Conservation (phyloP, 345 rosid species). For the Brassica rapa region DNA sequence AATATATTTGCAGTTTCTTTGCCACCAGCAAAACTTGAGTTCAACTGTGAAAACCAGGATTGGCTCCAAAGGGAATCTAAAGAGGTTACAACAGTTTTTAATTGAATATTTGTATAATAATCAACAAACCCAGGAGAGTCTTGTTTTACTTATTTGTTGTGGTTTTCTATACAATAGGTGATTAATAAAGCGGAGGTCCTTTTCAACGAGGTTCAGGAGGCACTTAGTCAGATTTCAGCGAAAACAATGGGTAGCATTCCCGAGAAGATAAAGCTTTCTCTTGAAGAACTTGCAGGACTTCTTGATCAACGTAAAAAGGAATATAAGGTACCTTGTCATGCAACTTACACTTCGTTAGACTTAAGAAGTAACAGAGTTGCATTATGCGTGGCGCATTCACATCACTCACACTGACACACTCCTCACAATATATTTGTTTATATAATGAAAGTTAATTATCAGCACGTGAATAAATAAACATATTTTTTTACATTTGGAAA, state of each 20-base stretch:
- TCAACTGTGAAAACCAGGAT: conserved; percentile 69
- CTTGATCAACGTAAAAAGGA: conserved; percentile 71
- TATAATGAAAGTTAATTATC: conserved; percentile 5
- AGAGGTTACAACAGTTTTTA: conserved; percentile 53
- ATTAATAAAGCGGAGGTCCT: conserved; percentile 55
- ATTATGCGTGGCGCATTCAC: conserved; percentile 17
- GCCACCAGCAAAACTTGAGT: conserved; percentile 82
- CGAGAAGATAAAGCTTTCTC: conserved; percentile 44
- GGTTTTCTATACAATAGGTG: conserved; percentile 51
- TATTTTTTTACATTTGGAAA: background rate
- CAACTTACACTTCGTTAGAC: conserved; percentile 22
- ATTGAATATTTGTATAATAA: background rate
- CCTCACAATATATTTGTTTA: background rate
- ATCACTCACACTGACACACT: conserved; percentile 7
- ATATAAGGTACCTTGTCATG: conserved; percentile 59
- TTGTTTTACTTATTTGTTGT: conserved; percentile 9
- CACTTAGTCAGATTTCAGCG: conserved; percentile 56
- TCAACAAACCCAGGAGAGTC: conserved; percentile 19
- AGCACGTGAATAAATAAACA: background rate
- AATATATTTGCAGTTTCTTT: conserved; percentile 76
- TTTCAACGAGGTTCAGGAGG: conserved; percentile 63
- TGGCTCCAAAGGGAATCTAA: conserved; percentile 82
- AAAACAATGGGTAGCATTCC: conserved; percentile 44
- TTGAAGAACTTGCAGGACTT: conserved; percentile 62
- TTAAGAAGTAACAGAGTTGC: conserved; percentile 15